These are phyloP conservation scores for Melampsora larici-populina DNA, from an alignment of 1,284 basidiomycete species.

Conservation along the genomic window DNA sequence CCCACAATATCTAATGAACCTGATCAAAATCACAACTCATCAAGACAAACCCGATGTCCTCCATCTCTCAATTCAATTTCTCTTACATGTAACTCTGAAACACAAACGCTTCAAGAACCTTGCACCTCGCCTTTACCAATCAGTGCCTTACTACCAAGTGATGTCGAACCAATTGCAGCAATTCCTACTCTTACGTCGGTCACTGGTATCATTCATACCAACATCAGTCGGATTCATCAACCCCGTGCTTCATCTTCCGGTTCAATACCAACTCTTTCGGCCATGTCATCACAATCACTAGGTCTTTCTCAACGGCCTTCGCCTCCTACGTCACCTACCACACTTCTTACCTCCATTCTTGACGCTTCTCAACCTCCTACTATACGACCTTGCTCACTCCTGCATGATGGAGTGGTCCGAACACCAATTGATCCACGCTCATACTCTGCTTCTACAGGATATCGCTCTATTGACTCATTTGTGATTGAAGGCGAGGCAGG, in stretches of 20 bases:
- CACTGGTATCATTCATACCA: conserved; percentile 29
- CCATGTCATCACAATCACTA: conserved; percentile 4
- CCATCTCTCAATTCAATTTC: not conserved
- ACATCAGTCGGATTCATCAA: conserved; percentile 3
- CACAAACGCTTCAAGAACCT: not conserved
- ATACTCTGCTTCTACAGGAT: conserved; percentile 53
- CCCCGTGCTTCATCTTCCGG: not conserved
- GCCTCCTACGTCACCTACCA: conserved; percentile 6
- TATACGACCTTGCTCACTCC: conserved; percentile 12
- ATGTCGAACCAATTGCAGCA: conserved; percentile 25
- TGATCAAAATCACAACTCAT: not conserved
- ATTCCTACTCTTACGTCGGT: conserved; percentile 31
- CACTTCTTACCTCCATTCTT: conserved; percentile 29
- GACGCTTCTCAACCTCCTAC: not conserved
- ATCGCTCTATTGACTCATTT: conserved; percentile 70
- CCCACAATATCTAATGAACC: conserved; percentile 2
- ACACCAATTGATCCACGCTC: conserved; percentile 41
- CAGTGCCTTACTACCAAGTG: conserved; percentile 23
- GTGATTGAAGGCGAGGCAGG: conserved; percentile 78
- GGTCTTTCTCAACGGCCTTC: not conserved
- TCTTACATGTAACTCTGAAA: not conserved
- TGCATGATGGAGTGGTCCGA: conserved; percentile 35
- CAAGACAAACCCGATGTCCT: not conserved
- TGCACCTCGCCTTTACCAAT: not conserved
- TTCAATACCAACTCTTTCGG: conserved; percentile 17